Percentiles rank a stretch among this genome's conserved stretches.
These are phyloP conservation scores for Lanmaoa rubissima DNA, from an alignment of 768 basidiomycete genomes.

Conservation along the genomic window DNA sequence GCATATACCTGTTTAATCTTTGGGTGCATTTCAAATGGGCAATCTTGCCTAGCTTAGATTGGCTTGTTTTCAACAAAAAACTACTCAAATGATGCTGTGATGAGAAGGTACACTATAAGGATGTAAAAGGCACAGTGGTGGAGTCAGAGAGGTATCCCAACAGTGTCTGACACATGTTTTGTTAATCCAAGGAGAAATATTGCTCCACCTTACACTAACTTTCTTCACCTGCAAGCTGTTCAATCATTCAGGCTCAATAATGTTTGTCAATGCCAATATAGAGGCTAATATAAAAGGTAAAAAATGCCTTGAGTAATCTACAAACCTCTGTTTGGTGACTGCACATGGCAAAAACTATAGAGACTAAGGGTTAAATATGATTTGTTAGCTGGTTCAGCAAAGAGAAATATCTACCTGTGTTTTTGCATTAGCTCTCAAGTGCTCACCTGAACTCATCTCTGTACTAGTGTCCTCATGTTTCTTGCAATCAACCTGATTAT, in stretches of 20 bases:
- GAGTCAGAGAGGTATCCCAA: neutral
- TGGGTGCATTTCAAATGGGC: neutral
- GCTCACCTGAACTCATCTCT: neutral
- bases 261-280: neutral
- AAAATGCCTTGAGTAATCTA: neutral
- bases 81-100: neutral
- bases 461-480: neutral
- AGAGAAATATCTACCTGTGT: neutral
- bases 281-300: neutral
- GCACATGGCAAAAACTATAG: neutral
- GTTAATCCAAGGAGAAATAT: neutral
- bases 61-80: neutral
- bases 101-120: neutral
- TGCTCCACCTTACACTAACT: neutral
- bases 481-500: neutral
- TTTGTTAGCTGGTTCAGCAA: neutral
- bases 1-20: neutral
- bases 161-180: neutral
- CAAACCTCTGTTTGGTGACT: neutral
- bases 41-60: neutral
- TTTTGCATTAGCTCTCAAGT: neutral
- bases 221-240: neutral
- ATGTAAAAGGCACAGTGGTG: neutral
- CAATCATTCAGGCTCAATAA: neutral
- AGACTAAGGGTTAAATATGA: neutral